Percentiles rank a stretch among this genome's conserved stretches.
phyloP scores from a whole-genome alignment of 345 rosid species.

The Camelina laxa region DNA sequence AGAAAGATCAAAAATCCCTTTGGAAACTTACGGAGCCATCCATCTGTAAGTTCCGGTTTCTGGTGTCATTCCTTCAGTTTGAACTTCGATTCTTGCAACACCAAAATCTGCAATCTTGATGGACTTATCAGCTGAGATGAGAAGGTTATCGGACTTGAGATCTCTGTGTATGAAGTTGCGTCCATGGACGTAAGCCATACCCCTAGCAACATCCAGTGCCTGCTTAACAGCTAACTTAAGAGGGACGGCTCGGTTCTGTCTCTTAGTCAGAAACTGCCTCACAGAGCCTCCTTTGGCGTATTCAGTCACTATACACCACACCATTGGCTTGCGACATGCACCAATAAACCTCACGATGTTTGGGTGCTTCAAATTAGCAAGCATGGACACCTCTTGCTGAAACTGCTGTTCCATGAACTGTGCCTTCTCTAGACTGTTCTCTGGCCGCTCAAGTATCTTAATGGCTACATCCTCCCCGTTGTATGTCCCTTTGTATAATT shows the following conservation, averaged over 20 bases:
- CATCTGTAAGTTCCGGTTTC: conserved; percentile 59
- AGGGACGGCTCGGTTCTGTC: conserved; percentile 51
- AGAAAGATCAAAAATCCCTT: background rate
- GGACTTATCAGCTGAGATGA: conserved; percentile 51
- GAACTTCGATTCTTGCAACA: conserved; percentile 52
- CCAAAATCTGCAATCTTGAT: conserved; percentile 62
- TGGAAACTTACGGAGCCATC: conserved; percentile 60
- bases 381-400: conserved; percentile 49
- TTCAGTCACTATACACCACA: conserved; percentile 52
- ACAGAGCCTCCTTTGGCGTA: conserved; percentile 52
- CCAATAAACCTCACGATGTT: conserved; percentile 51
- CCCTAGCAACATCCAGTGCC: conserved; percentile 58
- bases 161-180: conserved; percentile 54
- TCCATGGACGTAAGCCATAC: conserved; percentile 57
- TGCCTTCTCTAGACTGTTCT: conserved; percentile 40
- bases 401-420: conserved; percentile 52
- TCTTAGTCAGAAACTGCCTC: conserved; percentile 45
- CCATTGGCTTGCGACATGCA: conserved; percentile 50
- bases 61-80: conserved; percentile 60
- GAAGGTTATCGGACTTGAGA: conserved; percentile 55
- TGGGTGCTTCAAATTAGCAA: conserved; percentile 46
- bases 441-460: conserved; percentile 51
- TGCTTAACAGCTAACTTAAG: conserved; percentile 51
- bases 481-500: conserved; percentile 51
- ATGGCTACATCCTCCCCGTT: conserved; percentile 52